Evolutionary conservation across 176 grass and related monocot species (phyloP), one percentile per base, ranked within the genome.

Genomic region (Raddia distichophylla): DNA sequence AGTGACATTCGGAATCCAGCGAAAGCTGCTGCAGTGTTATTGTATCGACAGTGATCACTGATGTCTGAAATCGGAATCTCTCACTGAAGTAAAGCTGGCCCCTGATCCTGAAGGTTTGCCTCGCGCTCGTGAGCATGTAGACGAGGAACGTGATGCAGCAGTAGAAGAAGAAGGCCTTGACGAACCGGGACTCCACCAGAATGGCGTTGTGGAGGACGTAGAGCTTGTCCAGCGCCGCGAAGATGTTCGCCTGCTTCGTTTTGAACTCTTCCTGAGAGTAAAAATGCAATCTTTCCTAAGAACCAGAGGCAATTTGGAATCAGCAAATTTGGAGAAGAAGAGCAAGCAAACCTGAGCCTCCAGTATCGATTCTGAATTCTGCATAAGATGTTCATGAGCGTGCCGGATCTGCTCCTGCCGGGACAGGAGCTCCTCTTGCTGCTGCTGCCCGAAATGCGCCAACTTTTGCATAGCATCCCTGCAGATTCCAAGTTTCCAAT

Each of bases 131-230:
- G 55, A 97, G 87, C 79, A 97, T 82, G 87, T 92, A 94, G 75
- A 88, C 60, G 80, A 94, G 91, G 77, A 93, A 97, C 5, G 80
- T 78, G 48, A 91, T 59, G 52, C 82, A 91, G 60, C 85, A 73
- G 60, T 91, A 94, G 85, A 84, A 91, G 91, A 93, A 90, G 87
- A 94, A 91, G 18, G 94, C 88, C 84, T 91, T 94, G 79, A 94
- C 82, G 84, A 92, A 91, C 14, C 89, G 87, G 3, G 94, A 90
- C 71, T 94, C 91, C 17, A 84, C 82, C 1, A 94, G 76, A 62
- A 97, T 80, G 54, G 89, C 87, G 35, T 91, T 94, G 35, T 89
- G 85, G 12, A 77, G 75, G 3, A 80, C 88, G 52, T 89, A 83
- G 43, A 94, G 87, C 54, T 92, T 97, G 82, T 97, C 91, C 51